These are phyloP conservation scores for Tuctoria greenei DNA, from an alignment of 176 grass and related monocot species.

Conservation along the genomic window DNA sequence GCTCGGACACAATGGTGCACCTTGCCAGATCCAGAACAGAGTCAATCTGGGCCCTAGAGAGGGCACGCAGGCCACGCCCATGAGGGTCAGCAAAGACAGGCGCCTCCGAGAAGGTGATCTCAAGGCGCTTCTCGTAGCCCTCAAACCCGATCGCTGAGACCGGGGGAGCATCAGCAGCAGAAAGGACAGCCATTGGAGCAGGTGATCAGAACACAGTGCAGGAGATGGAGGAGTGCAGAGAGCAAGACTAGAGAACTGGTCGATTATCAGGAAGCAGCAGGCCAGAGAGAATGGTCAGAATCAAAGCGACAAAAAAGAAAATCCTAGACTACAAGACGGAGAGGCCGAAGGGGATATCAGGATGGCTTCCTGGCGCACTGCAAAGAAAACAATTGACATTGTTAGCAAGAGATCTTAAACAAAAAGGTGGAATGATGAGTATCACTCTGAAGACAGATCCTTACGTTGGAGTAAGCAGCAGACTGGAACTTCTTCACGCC, in stretches of 20 bases:
- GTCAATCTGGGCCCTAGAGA: constrained; percentile 70
- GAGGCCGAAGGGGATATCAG: constrained; percentile 56
- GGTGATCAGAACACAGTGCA: constrained; percentile 32
- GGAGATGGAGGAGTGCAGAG: constrained; percentile 33
- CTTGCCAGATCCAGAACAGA: constrained; percentile 74
- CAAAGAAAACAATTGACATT: constrained; percentile 29
- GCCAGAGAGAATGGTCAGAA: constrained; percentile 53
- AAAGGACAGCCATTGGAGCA: constrained; percentile 51
- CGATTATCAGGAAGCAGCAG: constrained; percentile 61
- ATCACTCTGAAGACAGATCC: neutral
- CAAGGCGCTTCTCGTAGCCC: constrained; percentile 77
- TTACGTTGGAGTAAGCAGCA: constrained; percentile 88
- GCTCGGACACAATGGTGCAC: constrained; percentile 75
- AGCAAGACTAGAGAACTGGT: constrained; percentile 44
- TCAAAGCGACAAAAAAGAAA: constrained; percentile 47
- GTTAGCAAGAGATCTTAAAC: neutral
- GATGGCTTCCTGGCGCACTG: constrained; percentile 82
- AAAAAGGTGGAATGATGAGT: neutral
- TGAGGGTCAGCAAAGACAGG: constrained; percentile 52
- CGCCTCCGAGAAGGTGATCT: constrained; percentile 64
- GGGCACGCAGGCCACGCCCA: constrained; percentile 61
- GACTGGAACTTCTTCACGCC: constrained; percentile 73
- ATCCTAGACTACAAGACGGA: constrained; percentile 54
- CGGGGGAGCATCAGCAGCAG: constrained; percentile 36
- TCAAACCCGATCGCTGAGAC: constrained; percentile 68